phyloP scores from a whole-genome alignment of 1,284 basidiomycete genomes.

The Puccinia brachypodii region DNA sequence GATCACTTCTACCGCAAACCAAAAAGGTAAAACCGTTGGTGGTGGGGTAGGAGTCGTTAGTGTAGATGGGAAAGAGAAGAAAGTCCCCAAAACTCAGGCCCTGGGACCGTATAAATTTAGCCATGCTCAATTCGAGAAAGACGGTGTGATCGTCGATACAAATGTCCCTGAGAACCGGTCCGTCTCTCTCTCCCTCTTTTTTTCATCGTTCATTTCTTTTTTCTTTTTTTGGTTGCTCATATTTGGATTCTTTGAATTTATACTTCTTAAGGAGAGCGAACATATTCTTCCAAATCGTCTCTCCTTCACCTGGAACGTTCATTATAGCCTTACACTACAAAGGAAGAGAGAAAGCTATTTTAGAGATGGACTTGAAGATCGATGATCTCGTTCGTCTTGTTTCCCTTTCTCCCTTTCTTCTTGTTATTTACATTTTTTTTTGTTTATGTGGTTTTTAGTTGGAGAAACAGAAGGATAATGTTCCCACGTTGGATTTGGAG shows the following conservation, averaged over 20 bases:
- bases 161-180: conserved; percentile 97
- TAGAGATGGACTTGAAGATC: conserved; percentile 99
- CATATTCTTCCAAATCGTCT: conserved; percentile 98
- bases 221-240: conserved; percentile 14
- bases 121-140: conserved; percentile 96
- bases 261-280: conserved; percentile 92
- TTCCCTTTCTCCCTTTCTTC: conserved; percentile 50
- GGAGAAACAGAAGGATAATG: conserved; percentile 92
- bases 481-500: conserved; percentile 89
- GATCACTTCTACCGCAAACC: conserved; percentile 64
- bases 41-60: conserved; percentile 89
- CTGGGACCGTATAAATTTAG: conserved; percentile 96
- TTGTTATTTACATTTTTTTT: conserved; percentile 24
- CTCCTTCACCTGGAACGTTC: conserved; percentile 95
- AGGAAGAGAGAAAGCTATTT: conserved; percentile 96
- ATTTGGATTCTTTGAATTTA: too few species aligned
- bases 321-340: conserved; percentile 99
- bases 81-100: conserved; percentile 73
- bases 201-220: conserved; percentile 15
- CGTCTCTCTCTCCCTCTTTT: conserved; percentile 55
- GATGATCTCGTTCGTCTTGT: conserved; percentile 97
- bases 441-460: not conserved
- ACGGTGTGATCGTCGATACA: conserved; percentile 98
- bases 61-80: conserved; percentile 96
- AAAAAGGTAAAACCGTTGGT: conserved; percentile 72